Conservation (phyloP, 1,284 basidiomycete genomes). For the Ustilago vetiveriae region DNA sequence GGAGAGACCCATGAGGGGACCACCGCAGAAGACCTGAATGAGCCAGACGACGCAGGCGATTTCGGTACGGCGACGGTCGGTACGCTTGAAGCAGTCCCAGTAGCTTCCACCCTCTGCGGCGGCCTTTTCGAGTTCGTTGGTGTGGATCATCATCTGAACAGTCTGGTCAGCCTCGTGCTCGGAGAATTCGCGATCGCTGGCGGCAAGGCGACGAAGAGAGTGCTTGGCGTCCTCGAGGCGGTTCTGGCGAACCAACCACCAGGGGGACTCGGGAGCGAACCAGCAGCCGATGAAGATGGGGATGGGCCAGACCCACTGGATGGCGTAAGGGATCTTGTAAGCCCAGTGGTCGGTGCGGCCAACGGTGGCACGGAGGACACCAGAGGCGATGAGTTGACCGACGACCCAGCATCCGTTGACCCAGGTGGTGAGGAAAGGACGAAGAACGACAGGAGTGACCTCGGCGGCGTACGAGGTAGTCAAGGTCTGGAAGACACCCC, state of each 20-base stretch:
- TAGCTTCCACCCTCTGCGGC: constrained; percentile 66
- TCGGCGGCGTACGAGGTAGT: constrained; percentile 71
- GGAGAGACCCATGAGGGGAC: constrained; percentile 61
- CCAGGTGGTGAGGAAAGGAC: constrained; percentile 70
- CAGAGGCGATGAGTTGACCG: constrained; percentile 68
- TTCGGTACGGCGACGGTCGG: constrained; percentile 69
- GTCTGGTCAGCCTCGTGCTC: constrained; percentile 68
- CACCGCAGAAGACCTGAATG: constrained; percentile 66
- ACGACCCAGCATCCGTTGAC: constrained; percentile 71
- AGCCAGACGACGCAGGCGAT: constrained; percentile 67
- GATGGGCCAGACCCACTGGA: constrained; percentile 69
- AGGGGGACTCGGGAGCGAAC: constrained; percentile 68
- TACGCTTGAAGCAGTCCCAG: constrained; percentile 70
- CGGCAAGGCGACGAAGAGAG: constrained; percentile 67
- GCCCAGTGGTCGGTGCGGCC: constrained; percentile 64
- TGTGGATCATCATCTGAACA: constrained; percentile 69
- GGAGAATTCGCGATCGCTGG: constrained; percentile 51
- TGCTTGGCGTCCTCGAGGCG: constrained; percentile 69
- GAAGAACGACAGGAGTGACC: constrained; percentile 70
- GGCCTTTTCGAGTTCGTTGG: constrained; percentile 68
- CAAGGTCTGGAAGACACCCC: constrained; percentile 70
- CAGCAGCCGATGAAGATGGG: constrained; percentile 63
- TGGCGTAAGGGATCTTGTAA: constrained; percentile 68
- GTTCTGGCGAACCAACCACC: constrained; percentile 70
- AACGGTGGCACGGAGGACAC: constrained; percentile 68